Evolutionary conservation across 352 stramenopile genomes (phyloP), one percentile per base, ranked within the genome.

Genomic region (Phytophthora agathidicida): DNA sequence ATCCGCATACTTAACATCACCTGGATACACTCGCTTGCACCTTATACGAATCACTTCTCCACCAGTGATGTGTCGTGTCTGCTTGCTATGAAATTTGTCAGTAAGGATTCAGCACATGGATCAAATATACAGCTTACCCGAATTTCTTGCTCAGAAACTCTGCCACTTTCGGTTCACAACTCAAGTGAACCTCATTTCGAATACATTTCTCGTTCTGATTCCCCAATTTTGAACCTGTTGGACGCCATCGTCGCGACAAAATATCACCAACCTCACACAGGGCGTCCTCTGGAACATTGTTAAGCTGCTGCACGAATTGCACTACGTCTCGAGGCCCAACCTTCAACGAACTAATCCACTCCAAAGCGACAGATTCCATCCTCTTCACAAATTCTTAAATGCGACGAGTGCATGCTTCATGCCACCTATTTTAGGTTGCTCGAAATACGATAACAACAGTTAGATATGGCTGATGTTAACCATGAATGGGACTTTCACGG

Each of bases 121-220:
- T 38, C 1, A 11, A 24, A 2, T 24, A 14, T 26, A 5, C 1
- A 30, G n/a, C 50, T 13, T 61, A 84, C 77, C 59, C 31, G 42
- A 92, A 92, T 19, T 80, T 81, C 14, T 82, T 57, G 55, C 75
- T 89, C 2, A 92, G 57, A 60, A 89, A 89, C 5, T 65, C 67
- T 2, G 74, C 70, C n/a, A 92, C 74, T 1, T 10, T 35, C 5
- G 65, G 48, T 10, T 86, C 80, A 35, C 80, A 90, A 28, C 31
- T 70, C 35, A 89, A 47, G 7, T 79, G 65, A 1, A 79, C 70
- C 8, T 69, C 64, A 38, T 56, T 62, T 44, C 51, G 44, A 49
- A 69, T 36, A 38, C 36, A 9, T 46, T 62, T 10, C 35, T 56
- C n/a, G 55, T 37, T 7, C 9, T 62, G 37, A 2, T 50, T 46